Percentiles rank a stretch among this genome's conserved stretches.
Evolutionary conservation across 2,329 filamentous ascomycete genomes (phyloP).

Genomic region (Aspergillus chevalieri): DNA sequence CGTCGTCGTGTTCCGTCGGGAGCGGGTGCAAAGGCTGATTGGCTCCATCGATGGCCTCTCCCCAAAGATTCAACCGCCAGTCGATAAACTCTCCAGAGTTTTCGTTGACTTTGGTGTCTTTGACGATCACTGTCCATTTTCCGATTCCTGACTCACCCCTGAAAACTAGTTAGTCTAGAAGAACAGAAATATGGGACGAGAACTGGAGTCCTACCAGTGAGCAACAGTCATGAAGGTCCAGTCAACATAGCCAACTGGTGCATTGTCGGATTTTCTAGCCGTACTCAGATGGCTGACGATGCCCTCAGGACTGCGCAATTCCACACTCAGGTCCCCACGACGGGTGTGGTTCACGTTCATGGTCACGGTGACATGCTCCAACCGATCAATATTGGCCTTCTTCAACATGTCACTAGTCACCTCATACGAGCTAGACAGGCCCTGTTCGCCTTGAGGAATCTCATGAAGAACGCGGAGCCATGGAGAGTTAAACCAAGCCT

Average conservation of each 20-base stretch:
- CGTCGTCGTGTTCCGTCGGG: constrained; percentile 76
- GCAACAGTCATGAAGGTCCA: constrained; percentile 99
- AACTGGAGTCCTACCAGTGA: constrained; percentile 64
- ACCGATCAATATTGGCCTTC: constrained; percentile 71
- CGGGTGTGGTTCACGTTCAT: constrained; percentile 91
- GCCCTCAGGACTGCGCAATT: constrained; percentile 76
- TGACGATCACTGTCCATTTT: constrained; percentile 85
- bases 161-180: constrained; percentile 27
- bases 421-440: constrained; percentile 72
- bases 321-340: constrained; percentile 86
- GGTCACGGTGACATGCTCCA: constrained; percentile 94
- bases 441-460: constrained; percentile 78
- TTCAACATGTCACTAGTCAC: constrained; percentile 76
- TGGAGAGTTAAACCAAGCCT: constrained; percentile 89
- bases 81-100: constrained; percentile 74
- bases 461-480: constrained; percentile 84
- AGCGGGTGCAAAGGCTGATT: constrained; percentile 72
- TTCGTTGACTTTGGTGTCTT: constrained; percentile 73
- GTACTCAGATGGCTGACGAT: constrained; percentile 79
- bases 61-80: constrained; percentile 93
- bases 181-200: not conserved
- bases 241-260: constrained; percentile 68
- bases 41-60: constrained; percentile 70
- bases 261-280: constrained; percentile 63
- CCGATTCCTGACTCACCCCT: constrained; percentile 86